A percentile compares a stretch with the other conserved stretches of the same genome.
phyloP scores from a whole-genome alignment of 1,139 yeast genomes.

The Insectozyma bohioensis region DNA sequence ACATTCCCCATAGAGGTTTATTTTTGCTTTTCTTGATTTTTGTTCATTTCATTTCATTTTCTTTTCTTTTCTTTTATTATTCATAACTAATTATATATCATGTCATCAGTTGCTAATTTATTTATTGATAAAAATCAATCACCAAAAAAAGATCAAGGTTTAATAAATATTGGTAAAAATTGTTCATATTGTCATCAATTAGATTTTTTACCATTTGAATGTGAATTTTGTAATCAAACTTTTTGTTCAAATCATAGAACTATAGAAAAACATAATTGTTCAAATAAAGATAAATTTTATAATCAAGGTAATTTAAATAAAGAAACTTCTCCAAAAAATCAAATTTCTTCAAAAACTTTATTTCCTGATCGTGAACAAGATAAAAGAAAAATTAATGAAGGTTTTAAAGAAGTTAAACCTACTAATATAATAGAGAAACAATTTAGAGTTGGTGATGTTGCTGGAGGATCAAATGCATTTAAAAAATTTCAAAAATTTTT shows the following conservation, averaged over 20 bases:
- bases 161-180: conserved; percentile 70
- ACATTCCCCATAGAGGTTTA: too few relatives aligned
- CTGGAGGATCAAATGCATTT: conserved; percentile 36
- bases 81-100: neutral
- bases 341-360: conserved; percentile 40
- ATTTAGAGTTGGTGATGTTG: conserved; percentile 32
- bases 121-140: conserved; percentile 19
- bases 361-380: conserved; percentile 57
- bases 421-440: conserved; percentile 23
- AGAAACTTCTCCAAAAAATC: conserved; percentile 2
- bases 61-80: neutral
- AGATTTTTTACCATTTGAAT: conserved; percentile 70
- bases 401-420: conserved; percentile 22
- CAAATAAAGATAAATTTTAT: conserved; percentile 19
- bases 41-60: too few relatives aligned
- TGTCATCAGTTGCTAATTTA: conserved; percentile 15
- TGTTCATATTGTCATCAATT: conserved; percentile 62
- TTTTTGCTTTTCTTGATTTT: too few relatives aligned
- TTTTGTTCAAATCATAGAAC: conserved; percentile 61
- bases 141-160: conserved; percentile 40
- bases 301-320: conserved; percentile 9
- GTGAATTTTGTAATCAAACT: conserved; percentile 54
- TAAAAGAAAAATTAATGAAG: conserved; percentile 27
- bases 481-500: conserved; percentile 48
- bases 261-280: conserved; percentile 48